Conservation (phyloP, 2,329 filamentous ascomycete species). For the Phoma sp. region DNA sequence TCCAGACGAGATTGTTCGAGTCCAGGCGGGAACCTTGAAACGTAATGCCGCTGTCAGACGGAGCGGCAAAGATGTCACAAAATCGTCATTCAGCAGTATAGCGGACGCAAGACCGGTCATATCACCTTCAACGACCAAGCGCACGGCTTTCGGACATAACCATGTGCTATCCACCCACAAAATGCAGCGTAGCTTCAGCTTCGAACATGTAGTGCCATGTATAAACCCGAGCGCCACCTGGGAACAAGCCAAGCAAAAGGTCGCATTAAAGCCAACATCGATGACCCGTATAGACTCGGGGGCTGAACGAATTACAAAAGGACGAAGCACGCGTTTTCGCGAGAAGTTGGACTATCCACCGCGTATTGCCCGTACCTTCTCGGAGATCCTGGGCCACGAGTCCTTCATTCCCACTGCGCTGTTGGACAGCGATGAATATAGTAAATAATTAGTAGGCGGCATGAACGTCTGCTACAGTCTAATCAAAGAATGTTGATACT, state of each 20-base stretch:
- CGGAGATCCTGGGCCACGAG: not conserved
- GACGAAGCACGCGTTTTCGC: not conserved
- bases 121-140: not conserved
- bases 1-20: slow-evolving; percentile 1
- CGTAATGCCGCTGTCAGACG: slow-evolving; percentile 4
- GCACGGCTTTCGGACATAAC: not conserved
- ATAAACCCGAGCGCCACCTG: not conserved
- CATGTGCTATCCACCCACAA: not conserved
- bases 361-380: slow-evolving; percentile 1
- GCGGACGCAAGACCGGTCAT: not conserved
- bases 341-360: not conserved
- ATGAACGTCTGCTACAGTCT: not conserved
- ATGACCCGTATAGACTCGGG: not conserved
- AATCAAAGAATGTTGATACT: not conserved
- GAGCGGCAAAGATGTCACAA: not conserved
- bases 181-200: slow-evolving; percentile 3
- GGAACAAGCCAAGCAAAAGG: not conserved
- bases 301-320: not conserved
- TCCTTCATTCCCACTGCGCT: slow-evolving; percentile 6
- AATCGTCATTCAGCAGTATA: no score
- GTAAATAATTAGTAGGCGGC: not conserved
- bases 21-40: not conserved
- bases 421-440: not conserved
- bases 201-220: not conserved
- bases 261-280: not conserved